Evolutionary conservation across 208 protist genomes (phyloP), one percentile per base, ranked within the genome.

Genomic region (Leptomonas pyrrhocoris): DNA sequence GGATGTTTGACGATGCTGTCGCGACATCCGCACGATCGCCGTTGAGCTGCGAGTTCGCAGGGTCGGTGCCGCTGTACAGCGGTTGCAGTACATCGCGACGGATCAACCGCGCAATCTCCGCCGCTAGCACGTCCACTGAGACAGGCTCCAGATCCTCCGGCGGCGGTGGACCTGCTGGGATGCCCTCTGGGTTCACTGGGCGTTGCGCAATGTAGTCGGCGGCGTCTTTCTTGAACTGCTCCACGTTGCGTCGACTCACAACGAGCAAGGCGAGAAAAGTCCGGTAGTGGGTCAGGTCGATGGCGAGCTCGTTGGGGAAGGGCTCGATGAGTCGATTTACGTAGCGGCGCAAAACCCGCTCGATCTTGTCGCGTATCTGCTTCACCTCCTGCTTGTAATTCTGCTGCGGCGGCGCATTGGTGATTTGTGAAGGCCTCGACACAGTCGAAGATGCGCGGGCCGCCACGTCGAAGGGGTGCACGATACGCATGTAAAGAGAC

Each of bases 251-350:
- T 1, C 68, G 43, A 2, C 66, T 64, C 9, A 65, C 70, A 12
- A 49, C 56, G 2, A 86, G 55, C 15, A 88, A 36, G n/a, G 80
- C 73, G 27, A 77, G 72, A n/a, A 65, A 71, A 1, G 45, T 48
- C 7, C 69, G 60, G 68, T 89, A 92, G 67, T 81, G 78, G 19
- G 81, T 80, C 16, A 92, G 73, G 60, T 92, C 86, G 27, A 78
- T 81, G 34, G 49, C 74, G 2, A 89, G 50, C 56, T 92, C 81
- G 30, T 71, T 68, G 2, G 72, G 79, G 40, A 74, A 80, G 19
- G 83, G 83, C 31, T 80, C 54, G 18, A 88, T 45, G 36, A 74
- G 45, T 12, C 53, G 60, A 11, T 43, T 42, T 18, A 83, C 80
- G 69, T 84, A 89, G 25, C 77, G 72, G 19, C 59, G 67, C 40